Evolutionary conservation across 2,329 filamentous ascomycete species (phyloP).

Genomic region (Cercospora brassicicola): DNA sequence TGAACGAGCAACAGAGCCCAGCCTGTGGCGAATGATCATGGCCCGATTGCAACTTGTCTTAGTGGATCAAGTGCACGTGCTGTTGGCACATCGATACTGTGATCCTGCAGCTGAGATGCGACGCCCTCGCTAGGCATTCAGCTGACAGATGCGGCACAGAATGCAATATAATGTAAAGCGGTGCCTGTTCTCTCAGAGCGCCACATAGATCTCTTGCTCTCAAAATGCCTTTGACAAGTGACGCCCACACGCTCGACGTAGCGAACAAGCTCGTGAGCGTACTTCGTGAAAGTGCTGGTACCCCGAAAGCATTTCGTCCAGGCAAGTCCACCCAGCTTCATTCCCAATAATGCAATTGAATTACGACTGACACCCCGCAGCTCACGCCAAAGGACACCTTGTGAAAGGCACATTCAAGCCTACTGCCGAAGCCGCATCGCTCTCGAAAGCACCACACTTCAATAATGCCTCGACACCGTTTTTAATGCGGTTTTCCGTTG

Average conservation of each 20-base stretch:
- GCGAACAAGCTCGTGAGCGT: slow-evolving; percentile 27
- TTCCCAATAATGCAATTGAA: not conserved
- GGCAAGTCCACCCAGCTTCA: slow-evolving; percentile 15
- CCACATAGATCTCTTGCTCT: not conserved
- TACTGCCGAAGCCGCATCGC: slow-evolving; percentile 44
- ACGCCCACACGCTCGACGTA: slow-evolving; percentile 24
- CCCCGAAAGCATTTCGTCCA: slow-evolving; percentile 29
- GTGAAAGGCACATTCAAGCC: slow-evolving; percentile 56
- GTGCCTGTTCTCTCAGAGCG: not conserved
- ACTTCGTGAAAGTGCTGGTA: slow-evolving; percentile 30
- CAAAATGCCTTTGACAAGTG: slow-evolving; percentile 31
- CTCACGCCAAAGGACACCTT: slow-evolving; percentile 57
- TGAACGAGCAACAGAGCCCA: not conserved
- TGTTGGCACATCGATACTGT: not conserved
- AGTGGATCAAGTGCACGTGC: not conserved
- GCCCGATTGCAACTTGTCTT: not conserved
- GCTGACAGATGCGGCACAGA: not conserved
- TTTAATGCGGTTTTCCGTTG: slow-evolving; percentile 33
- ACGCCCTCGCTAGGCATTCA: not conserved
- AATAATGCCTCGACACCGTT: slow-evolving; percentile 26
- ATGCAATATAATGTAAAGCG: not conserved
- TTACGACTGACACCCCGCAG: slow-evolving; percentile 34
- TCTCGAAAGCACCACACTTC: slow-evolving; percentile 40
- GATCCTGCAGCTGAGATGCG: not conserved
- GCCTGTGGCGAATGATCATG: not conserved